These are phyloP conservation scores for Pichia kluyveri DNA, from an alignment of 805 yeast species.

Conservation along the genomic window DNA sequence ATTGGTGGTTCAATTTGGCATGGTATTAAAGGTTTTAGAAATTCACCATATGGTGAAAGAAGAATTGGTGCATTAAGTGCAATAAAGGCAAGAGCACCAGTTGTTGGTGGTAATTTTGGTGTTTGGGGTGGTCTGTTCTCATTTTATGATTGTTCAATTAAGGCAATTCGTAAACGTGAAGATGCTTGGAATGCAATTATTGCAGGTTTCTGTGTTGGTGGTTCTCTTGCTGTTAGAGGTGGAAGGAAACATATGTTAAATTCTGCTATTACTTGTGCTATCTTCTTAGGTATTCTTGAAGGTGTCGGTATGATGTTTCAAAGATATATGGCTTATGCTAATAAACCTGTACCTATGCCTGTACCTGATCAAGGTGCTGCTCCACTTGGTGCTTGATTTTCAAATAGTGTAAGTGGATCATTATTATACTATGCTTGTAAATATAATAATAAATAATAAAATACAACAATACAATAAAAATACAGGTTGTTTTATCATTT, in stretches of 20 bases:
- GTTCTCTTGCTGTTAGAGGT: constrained; percentile 95
- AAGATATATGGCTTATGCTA: constrained; percentile 78
- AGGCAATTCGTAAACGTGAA: constrained; percentile 93
- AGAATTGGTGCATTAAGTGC: constrained; percentile 83
- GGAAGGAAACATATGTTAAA: constrained; percentile 96
- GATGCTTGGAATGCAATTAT: constrained; percentile 98
- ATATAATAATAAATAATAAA: neutral
- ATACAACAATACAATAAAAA: too few species aligned
- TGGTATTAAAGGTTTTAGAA: constrained; percentile 97
- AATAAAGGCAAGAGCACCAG: constrained; percentile 94
- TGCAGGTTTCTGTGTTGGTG: constrained; percentile 98
- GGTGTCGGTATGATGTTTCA: constrained; percentile 97
- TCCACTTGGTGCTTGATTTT: constrained; percentile 8
- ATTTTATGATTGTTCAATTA: constrained; percentile 90
- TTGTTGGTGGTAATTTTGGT: constrained; percentile 97
- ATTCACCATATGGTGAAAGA: constrained; percentile 96
- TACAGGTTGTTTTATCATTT: too few species aligned
- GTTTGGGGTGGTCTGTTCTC: constrained; percentile 99
- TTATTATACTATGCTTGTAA: neutral
- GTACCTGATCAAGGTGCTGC: constrained; percentile 31
- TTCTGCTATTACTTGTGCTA: constrained; percentile 95
- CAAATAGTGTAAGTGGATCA: neutral
- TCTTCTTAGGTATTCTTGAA: constrained; percentile 91
- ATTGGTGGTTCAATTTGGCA: constrained; percentile 99
- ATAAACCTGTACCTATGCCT: constrained; percentile 60